A percentile compares a stretch with the other conserved stretches of the same genome.
Conservation (phyloP, 1,284 basidiomycete genomes). For the Schizophyllum amplum region DNA sequence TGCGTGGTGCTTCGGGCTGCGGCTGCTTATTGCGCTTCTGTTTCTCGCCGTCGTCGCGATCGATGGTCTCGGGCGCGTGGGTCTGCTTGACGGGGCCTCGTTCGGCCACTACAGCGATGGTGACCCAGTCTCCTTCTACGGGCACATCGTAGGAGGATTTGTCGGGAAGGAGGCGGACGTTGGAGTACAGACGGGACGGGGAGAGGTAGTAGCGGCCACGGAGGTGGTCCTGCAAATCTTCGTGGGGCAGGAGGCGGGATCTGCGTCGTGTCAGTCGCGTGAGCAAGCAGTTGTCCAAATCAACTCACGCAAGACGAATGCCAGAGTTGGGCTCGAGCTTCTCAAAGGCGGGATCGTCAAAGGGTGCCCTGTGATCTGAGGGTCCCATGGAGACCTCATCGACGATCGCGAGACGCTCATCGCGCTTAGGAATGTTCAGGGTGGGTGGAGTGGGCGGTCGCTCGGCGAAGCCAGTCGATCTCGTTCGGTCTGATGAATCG, state of each 20-base stretch:
- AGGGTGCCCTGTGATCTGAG: conserved; percentile 53
- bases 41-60: conserved; percentile 37
- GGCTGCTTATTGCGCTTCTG: conserved; percentile 23
- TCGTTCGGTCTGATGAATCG: conserved; percentile 14
- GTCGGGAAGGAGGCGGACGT: conserved; percentile 67
- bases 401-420: conserved; percentile 63
- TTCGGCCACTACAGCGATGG: conserved; percentile 84
- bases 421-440: conserved; percentile 30
- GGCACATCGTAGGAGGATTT: conserved; percentile 87
- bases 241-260: conserved; percentile 66
- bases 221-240: conserved; percentile 77
- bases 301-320: conserved; percentile 76
- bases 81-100: conserved; percentile 67
- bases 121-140: conserved; percentile 86
- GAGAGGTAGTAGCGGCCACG: conserved; percentile 80
- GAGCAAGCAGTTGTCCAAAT: neutral
- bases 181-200: conserved; percentile 83
- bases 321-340: conserved; percentile 82
- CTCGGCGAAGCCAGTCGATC: conserved; percentile 40
- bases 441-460: conserved; percentile 16
- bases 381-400: conserved; percentile 75
- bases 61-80: conserved; percentile 52
- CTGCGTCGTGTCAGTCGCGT: conserved; percentile 32
- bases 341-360: conserved; percentile 68
- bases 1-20: conserved; percentile 31